Evolutionary conservation across 768 basidiomycete species (phyloP).

Genomic region (Lentinula edodes): DNA sequence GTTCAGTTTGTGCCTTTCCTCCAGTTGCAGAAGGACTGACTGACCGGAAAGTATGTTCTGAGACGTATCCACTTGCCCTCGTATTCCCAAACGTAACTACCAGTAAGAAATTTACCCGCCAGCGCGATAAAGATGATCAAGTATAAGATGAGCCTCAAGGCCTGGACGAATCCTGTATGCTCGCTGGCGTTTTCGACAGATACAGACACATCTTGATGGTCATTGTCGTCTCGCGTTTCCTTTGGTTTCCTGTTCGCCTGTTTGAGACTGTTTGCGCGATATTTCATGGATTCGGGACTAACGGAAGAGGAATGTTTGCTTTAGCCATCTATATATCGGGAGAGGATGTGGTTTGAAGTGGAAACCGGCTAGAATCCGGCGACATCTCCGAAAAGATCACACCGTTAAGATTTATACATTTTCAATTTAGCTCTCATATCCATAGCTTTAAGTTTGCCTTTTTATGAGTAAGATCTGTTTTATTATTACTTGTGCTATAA

Average conservation of each 20-base stretch:
- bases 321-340: neutral
- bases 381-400: no score
- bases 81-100: constrained; percentile 84
- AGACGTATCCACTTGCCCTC: constrained; percentile 56
- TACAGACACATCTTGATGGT: neutral
- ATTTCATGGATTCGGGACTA: neutral
- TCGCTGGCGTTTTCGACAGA: no score
- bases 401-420: no score
- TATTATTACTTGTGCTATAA: constrained; percentile 14
- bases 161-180: constrained; percentile 42
- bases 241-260: neutral
- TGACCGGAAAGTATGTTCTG: constrained; percentile 62
- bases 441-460: neutral
- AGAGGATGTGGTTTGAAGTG: no score
- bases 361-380: no score
- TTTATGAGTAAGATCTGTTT: neutral
- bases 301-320: neutral
- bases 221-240: neutral
- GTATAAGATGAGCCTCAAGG: constrained; percentile 68
- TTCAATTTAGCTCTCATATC: no score
- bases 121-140: constrained; percentile 47
- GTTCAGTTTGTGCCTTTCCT: neutral
- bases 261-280: neutral
- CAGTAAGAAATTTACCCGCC: constrained; percentile 79
- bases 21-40: constrained; percentile 12